A percentile compares a stretch with the other conserved stretches of the same genome.
These are phyloP conservation scores for Emydomyces testavorans DNA, from an alignment of 2,329 filamentous ascomycete genomes.

Conservation along the genomic window DNA sequence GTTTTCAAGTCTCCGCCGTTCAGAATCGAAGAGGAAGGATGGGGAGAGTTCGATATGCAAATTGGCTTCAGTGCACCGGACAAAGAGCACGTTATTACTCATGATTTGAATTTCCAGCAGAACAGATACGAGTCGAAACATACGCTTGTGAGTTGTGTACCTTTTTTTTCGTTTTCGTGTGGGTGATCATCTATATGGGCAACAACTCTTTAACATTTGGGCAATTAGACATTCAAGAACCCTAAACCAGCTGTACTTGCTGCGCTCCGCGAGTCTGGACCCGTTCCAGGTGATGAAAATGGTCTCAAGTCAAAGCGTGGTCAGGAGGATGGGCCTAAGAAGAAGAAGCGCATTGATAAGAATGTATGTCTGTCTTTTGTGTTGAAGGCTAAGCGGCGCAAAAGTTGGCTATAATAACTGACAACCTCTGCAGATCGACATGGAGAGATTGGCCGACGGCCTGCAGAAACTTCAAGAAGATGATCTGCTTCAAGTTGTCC, in stretches of 20 bases:
- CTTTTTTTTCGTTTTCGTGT: too few relatives aligned
- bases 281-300: slow-evolving; percentile 63
- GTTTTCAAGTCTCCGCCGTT: slow-evolving; percentile 79
- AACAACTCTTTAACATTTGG: not conserved
- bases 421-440: slow-evolving; percentile 54
- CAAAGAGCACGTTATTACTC: slow-evolving; percentile 71
- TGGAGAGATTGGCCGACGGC: slow-evolving; percentile 92
- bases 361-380: slow-evolving; percentile 42
- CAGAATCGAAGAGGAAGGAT: slow-evolving; percentile 82
- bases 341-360: slow-evolving; percentile 59
- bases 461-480: slow-evolving; percentile 84
- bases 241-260: slow-evolving; percentile 76
- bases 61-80: slow-evolving; percentile 74
- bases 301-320: slow-evolving; percentile 51
- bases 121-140: slow-evolving; percentile 75
- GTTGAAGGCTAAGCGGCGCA: too few relatives aligned
- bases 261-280: slow-evolving; percentile 68
- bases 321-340: slow-evolving; percentile 55
- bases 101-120: slow-evolving; percentile 85
- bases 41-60: slow-evolving; percentile 95
- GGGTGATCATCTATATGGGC: too few relatives aligned
- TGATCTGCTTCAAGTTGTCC: slow-evolving; percentile 84
- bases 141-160: slow-evolving; percentile 46
- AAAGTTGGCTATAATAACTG: too few relatives aligned
- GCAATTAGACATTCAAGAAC: slow-evolving; percentile 65